Conservation (phyloP, 495 filamentous ascomycete species). For the Neurospora sp. region DNA sequence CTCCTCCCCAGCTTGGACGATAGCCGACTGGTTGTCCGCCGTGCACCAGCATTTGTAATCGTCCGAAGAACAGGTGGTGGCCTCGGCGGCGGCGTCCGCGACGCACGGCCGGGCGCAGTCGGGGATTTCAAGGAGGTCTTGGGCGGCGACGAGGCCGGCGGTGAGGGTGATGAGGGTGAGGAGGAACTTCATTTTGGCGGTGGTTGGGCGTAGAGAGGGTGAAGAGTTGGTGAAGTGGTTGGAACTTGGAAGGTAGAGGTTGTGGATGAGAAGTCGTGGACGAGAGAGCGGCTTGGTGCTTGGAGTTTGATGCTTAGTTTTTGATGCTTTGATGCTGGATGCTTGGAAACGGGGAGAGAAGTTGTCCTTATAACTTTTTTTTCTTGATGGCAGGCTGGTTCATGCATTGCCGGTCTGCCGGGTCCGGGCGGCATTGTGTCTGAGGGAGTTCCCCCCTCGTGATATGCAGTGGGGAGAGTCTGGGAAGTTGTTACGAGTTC, state of each 20-base stretch:
- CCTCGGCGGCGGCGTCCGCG: background rate
- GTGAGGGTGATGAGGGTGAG: background rate
- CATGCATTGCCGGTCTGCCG: background rate
- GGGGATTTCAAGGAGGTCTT: background rate
- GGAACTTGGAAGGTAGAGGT: background rate
- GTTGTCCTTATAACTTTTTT: background rate
- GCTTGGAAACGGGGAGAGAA: background rate
- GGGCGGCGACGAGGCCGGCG: background rate
- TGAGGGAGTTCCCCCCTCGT: background rate
- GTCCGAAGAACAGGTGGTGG: background rate
- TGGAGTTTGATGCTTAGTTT: background rate
- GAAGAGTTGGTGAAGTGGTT: background rate
- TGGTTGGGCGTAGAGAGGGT: background rate
- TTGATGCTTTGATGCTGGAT: background rate
- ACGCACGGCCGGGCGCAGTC: background rate
- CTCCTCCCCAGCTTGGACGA: background rate
- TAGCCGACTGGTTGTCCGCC: background rate
- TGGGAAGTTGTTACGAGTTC: background rate
- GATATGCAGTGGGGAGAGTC: background rate
- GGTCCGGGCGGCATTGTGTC: background rate
- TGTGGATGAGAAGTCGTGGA: background rate
- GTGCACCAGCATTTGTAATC: background rate
- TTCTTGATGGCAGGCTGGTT: background rate
- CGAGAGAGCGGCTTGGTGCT: background rate
- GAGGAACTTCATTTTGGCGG: background rate